Evolutionary conservation across 2,329 filamentous ascomycete species (phyloP), one percentile per base, ranked within the genome.

Genomic region (Calonectria honghensis): DNA sequence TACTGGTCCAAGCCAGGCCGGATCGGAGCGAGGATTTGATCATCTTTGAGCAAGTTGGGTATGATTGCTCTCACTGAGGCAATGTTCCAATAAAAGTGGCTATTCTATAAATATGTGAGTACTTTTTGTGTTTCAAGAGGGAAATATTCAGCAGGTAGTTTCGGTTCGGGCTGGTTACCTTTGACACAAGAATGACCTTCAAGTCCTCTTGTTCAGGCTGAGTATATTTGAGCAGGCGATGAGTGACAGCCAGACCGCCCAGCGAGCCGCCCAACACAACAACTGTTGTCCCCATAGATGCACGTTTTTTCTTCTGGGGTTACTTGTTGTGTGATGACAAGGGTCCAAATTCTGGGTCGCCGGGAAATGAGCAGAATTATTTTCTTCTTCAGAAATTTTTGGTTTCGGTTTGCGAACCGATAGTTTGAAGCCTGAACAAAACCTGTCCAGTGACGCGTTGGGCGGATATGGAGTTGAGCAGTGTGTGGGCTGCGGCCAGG

Each of bases 21-120:
- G 69, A 92, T 88, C 41, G 90, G 86, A 67, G 85, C 85, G 81
- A 89, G 86, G 77, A 91, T 83, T 76, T 90, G 84, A 14, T 89
- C 87, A 74, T 90, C 88, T 48, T 85, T 85, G 79, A 91, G 76
- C 64, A 85, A 75, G 48, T 85, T 88, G 3, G 90, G 89, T 59
- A 91, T 83, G 75, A 92, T 87, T 82, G 88, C 89, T 61, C 90
- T 89, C 54, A 91, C 87, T 1, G 90, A 87, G 32, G 89, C 90
- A 6, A 91, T 70, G 82, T 91, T 91, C 90, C 90, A 91, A 85
- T 88, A 92, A 77, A 92, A 89, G 78, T 92, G 89, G 75, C 85
- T 88, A 77, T 88, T 91, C 88, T 91, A 73, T 52, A 39, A 31
- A 50, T 24, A 57, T 51, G 54, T 76, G n/a, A 76, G 66, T 5